Base-by-base conservation (phyloP, 108 stramenopile genomes). In the Cyclotella atomus region DNA sequence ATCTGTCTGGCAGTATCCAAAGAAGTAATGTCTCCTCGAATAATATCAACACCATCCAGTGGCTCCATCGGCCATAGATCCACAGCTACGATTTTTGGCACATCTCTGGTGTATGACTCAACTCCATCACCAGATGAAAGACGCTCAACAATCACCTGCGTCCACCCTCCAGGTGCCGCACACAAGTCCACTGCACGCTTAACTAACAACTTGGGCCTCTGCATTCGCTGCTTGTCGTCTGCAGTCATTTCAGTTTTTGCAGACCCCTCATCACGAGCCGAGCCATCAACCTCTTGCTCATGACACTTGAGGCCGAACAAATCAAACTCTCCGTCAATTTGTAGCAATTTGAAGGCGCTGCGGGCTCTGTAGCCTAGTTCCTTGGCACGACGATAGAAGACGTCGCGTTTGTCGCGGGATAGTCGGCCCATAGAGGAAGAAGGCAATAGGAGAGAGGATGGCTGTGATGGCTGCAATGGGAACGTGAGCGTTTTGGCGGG, bases 21-120 rank as follows among this genome's bases (percentile, higher is more conserved):
- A 2, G 92, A 87, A 14, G 98, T 99, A 57, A 99, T 99, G 70
- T 99, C 98, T 27, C 98, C 98, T 59, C 95, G 94, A 28, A 99
- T 67, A 52, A 88, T 87, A 29, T 77, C 63, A n/a, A 98, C 97
- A 7, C 98, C 98, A 0, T 76, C 74, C 24, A 99, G 88, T 20
- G 98, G 97, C 47, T 97, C 97, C 97, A 99, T 99, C 28, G 97
- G 95, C 71, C 97, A 97, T 50, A 99, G 83, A 66, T 99, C 98
- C 46, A 99, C 97, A 14, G 97, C 97, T 17, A 99, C 95, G 49
- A 99, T 94, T 44, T 74, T 47, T 5, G 27, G 57, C 49, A 59
- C 32, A 35, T 49, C 47, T 17, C 47, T n/a, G 4, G 47, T 27
- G 25, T n/a, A n/a, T n/a, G n/a, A n/a, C n/a, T n/a, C n/a, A n/a